phyloP scores from a whole-genome alignment of 148 eudicot genomes.

The Camellia lanceoleosa region DNA sequence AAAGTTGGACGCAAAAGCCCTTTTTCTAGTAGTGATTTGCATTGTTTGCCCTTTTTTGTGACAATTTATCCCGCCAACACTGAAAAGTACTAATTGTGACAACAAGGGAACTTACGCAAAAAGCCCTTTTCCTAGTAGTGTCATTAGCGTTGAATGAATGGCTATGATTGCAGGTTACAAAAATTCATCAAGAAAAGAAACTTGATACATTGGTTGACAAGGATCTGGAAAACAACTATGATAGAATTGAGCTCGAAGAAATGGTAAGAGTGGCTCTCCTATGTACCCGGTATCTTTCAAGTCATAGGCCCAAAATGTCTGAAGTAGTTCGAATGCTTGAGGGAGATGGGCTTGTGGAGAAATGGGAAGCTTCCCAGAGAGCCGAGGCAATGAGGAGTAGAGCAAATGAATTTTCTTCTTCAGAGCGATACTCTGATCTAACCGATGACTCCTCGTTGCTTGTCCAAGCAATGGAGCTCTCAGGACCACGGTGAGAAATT shows the following conservation, averaged over 20 bases:
- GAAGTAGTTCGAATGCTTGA: slow-evolving; percentile 95
- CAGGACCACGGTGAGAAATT: slow-evolving; percentile 73
- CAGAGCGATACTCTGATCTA: slow-evolving; percentile 88
- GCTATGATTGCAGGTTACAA: slow-evolving; percentile 57
- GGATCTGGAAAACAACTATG: slow-evolving; percentile 67
- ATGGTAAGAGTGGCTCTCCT: slow-evolving; percentile 86
- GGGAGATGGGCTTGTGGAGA: slow-evolving; percentile 95
- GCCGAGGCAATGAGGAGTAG: slow-evolving; percentile 66
- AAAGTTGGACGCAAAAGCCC: too few species aligned
- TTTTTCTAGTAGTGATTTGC: too few species aligned
- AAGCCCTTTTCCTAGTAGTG: too few species aligned
- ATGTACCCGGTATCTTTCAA: slow-evolving; percentile 84
- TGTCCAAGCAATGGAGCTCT: slow-evolving; percentile 93
- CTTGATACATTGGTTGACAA: slow-evolving; percentile 74
- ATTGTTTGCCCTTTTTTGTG: too few species aligned
- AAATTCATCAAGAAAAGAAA: slow-evolving; percentile 78
- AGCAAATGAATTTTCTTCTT: slow-evolving; percentile 71
- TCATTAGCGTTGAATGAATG: background rate
- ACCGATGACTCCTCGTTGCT: slow-evolving; percentile 91
- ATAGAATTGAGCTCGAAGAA: slow-evolving; percentile 82
- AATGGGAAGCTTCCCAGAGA: slow-evolving; percentile 94
- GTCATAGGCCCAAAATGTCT: slow-evolving; percentile 86
- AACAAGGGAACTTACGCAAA: too few species aligned
- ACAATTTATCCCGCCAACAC: too few species aligned
- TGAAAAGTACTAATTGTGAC: too few species aligned